Evolutionary conservation across 805 yeast genomes (phyloP), one percentile per base, ranked within the genome.

Genomic region (Pichia scutulata): DNA sequence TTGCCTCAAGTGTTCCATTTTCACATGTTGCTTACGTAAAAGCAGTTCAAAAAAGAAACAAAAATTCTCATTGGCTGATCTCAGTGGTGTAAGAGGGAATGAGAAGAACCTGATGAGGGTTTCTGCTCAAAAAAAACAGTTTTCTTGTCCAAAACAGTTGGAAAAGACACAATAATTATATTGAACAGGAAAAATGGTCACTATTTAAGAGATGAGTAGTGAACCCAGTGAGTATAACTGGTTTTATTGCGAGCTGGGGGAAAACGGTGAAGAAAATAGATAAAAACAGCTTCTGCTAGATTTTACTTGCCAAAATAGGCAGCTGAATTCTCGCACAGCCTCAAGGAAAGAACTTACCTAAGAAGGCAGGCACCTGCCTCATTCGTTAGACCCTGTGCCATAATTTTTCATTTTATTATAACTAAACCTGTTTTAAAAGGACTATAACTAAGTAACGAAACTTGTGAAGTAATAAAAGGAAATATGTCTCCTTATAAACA

Each of bases 301-400:
- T 39, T 39, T 21, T 13, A 39, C 40, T 16, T 39, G 9, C 40
- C 24, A 9, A 10, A 19, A 19, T 19, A 21, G 40, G 40, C 14
- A 39, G 40, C 16, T 39, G 16, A 12, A 14, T 39, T 39, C 40
- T 3, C 7, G 23, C 40, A 39, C 43, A 23, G 26, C 37, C 37
- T 6, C 19, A 9, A n/a, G 14, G 23, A 25, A 23, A 10, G 2
- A 22, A 16, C 7, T 19, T 26, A 24, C 36, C 37, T 19, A 21
- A 42, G 5, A 9, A 16, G 33, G 37, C 18, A 42, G 14, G 33
- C 70, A 67, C 52, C 70, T 66, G 37, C 71, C 67, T 19, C 79
- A 64, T 65, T 69, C 28, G 12, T 8, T 5, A 10, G 28, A 26
- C 8, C 28, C 12, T 26, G 7, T 26, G 12, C 3, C 7, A 26